These are phyloP conservation scores for Speleostelium caveatum DNA, from an alignment of 78 protist genomes.

Conservation along the genomic window DNA sequence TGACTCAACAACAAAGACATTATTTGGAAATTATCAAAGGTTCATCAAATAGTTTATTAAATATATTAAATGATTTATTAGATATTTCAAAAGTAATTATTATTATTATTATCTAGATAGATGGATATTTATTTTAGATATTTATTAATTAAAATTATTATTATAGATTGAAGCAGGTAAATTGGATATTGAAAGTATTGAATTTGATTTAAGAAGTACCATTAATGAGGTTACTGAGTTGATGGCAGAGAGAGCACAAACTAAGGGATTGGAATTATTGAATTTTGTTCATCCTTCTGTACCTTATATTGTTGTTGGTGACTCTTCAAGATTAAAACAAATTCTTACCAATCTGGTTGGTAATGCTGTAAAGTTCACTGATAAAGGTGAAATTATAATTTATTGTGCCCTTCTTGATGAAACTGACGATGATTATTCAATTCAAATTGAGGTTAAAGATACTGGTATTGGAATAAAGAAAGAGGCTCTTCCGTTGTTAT, in stretches of 20 bases:
- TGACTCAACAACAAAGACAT: slow-evolving; percentile 37
- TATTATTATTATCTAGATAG: neutral
- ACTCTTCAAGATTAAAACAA: slow-evolving; percentile 45
- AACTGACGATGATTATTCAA: neutral
- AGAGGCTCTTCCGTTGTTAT: slow-evolving; percentile 62
- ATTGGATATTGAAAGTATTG: slow-evolving; percentile 43
- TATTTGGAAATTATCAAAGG: slow-evolving; percentile 52
- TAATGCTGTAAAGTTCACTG: slow-evolving; percentile 59
- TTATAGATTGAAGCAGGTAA: slow-evolving; percentile 77
- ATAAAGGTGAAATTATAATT: slow-evolving; percentile 61
- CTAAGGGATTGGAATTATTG: slow-evolving; percentile 47
- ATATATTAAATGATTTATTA: slow-evolving; percentile 62
- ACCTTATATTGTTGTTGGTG: slow-evolving; percentile 29
- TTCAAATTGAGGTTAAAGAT: slow-evolving; percentile 55
- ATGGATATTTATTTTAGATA: neutral
- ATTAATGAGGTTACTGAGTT: slow-evolving; percentile 45
- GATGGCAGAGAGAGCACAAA: slow-evolving; percentile 70
- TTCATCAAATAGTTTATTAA: slow-evolving; percentile 58
- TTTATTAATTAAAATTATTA: neutral
- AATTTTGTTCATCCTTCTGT: slow-evolving; percentile 32
- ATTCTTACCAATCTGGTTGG: slow-evolving; percentile 60
- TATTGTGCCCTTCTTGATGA: slow-evolving; percentile 11
- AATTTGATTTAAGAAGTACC: slow-evolving; percentile 50
- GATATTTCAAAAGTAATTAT: slow-evolving; percentile 68
- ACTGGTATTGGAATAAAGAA: slow-evolving; percentile 69